phyloP scores from a whole-genome alignment of 1,284 basidiomycete species.

The Irpex sp. region DNA sequence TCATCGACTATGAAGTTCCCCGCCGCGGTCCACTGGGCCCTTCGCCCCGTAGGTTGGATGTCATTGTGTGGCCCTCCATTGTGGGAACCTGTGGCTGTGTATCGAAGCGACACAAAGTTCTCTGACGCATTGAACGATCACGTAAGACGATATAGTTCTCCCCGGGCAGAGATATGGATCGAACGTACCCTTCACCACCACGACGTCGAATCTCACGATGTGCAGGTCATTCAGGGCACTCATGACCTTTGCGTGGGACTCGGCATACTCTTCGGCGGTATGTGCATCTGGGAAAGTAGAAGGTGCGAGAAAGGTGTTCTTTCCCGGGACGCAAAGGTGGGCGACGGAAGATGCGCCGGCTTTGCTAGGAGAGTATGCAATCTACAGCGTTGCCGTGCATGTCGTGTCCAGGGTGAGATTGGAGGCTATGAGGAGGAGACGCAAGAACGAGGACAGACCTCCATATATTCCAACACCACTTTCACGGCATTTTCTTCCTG shows the following conservation, averaged over 20 bases:
- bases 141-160: too few species aligned
- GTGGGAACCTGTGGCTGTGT: slow-evolving; percentile 16
- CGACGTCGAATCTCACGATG: slow-evolving; percentile 14
- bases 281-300: slow-evolving; percentile 14
- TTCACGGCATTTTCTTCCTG: slow-evolving; percentile 11
- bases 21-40: slow-evolving; percentile 15
- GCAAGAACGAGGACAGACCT: slow-evolving; percentile 3
- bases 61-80: slow-evolving; percentile 12
- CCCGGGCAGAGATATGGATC: not conserved
- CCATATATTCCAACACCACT: slow-evolving; percentile 15
- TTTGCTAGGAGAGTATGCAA: slow-evolving; percentile 14
- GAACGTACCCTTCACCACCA: slow-evolving; percentile 11
- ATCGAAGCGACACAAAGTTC: slow-evolving; percentile 14
- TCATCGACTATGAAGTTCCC: slow-evolving; percentile 16
- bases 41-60: slow-evolving; percentile 10
- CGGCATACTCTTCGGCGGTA: slow-evolving; percentile 14
- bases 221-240: slow-evolving; percentile 13
- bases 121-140: slow-evolving; percentile 3
- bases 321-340: slow-evolving; percentile 10
- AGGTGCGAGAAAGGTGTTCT: slow-evolving; percentile 13
- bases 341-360: slow-evolving; percentile 10
- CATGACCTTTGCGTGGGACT: slow-evolving; percentile 14
- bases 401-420: not conserved
- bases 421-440: not conserved
- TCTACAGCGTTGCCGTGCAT: not conserved